These are phyloP conservation scores for Ophiostoma angusticollis DNA, from an alignment of 2,329 filamentous ascomycete genomes.

Conservation along the genomic window DNA sequence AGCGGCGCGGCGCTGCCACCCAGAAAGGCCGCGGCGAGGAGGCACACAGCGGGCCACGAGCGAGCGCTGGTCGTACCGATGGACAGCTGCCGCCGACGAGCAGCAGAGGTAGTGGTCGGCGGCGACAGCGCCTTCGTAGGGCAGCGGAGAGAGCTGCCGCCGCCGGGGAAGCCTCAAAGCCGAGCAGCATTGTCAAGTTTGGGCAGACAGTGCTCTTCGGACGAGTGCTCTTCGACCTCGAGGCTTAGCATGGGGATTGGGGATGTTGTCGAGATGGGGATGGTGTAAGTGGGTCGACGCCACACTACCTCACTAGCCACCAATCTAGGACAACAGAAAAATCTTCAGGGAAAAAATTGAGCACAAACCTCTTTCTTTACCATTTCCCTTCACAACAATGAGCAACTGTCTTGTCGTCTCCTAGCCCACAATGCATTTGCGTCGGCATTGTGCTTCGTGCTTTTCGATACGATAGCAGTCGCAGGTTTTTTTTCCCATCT, in stretches of 20 bases:
- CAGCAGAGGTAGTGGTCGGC: too few relatives aligned
- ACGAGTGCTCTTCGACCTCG: too few relatives aligned
- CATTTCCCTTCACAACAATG: background rate
- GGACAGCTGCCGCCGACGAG: too few relatives aligned
- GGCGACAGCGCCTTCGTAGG: too few relatives aligned
- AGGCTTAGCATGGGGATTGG: too few relatives aligned
- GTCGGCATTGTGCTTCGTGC: slow-evolving; percentile 7
- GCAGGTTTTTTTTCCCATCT: too few relatives aligned
- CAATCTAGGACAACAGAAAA: background rate
- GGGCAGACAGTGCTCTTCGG: too few relatives aligned
- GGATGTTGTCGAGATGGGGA: background rate
- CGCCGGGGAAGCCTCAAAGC: too few relatives aligned
- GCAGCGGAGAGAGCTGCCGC: too few relatives aligned
- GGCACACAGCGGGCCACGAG: background rate
- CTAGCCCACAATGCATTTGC: slow-evolving; percentile 11
- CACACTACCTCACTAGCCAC: slow-evolving; percentile 2
- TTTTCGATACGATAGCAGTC: slow-evolving; percentile 12
- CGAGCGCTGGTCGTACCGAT: too few relatives aligned
- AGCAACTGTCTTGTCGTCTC: background rate
- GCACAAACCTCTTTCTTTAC: background rate
- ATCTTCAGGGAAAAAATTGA: background rate
- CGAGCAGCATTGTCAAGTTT: too few relatives aligned
- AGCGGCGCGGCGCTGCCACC: too few relatives aligned
- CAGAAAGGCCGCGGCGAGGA: background rate
- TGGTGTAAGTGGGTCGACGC: background rate